Conservation (phyloP, 257 asterid genomes). For the Cordia subcordata region DNA sequence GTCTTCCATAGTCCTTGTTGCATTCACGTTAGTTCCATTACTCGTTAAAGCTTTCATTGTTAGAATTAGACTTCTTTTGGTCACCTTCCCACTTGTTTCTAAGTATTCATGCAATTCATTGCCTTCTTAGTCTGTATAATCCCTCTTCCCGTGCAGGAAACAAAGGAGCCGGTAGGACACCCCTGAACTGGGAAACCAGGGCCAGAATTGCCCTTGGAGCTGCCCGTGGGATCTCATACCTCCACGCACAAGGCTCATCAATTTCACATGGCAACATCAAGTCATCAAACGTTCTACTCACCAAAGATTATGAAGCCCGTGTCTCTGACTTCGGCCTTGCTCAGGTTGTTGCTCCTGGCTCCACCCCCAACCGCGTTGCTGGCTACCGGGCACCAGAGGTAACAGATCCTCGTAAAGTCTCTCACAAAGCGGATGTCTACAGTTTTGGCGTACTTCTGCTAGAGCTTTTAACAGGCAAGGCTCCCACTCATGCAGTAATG, state of each 20-base stretch:
- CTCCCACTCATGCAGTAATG: constrained; percentile 7
- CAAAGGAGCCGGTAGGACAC: constrained; percentile 2
- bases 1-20: too few relatives aligned
- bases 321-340: constrained; percentile 24
- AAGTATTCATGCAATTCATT: too few relatives aligned
- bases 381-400: constrained; percentile 31
- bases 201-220: constrained; percentile 29
- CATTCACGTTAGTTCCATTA: too few relatives aligned
- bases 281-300: constrained; percentile 28
- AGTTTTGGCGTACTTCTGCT: constrained; percentile 35
- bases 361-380: neutral
- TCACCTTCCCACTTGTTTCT: too few relatives aligned
- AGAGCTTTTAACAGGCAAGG: constrained; percentile 17
- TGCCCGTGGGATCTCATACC: constrained; percentile 29
- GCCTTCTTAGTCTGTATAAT: too few relatives aligned
- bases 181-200: constrained; percentile 24
- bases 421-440: constrained; percentile 31
- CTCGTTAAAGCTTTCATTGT: too few relatives aligned
- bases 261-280: constrained; percentile 36
- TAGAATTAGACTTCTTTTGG: too few relatives aligned
- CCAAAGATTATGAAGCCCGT: constrained; percentile 9
- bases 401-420: constrained; percentile 5
- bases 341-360: neutral
- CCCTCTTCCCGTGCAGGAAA: constrained; percentile 11
- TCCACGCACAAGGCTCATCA: constrained; percentile 22